Conservation (phyloP, 768 basidiomycete species). For the Suillus spraguei region DNA sequence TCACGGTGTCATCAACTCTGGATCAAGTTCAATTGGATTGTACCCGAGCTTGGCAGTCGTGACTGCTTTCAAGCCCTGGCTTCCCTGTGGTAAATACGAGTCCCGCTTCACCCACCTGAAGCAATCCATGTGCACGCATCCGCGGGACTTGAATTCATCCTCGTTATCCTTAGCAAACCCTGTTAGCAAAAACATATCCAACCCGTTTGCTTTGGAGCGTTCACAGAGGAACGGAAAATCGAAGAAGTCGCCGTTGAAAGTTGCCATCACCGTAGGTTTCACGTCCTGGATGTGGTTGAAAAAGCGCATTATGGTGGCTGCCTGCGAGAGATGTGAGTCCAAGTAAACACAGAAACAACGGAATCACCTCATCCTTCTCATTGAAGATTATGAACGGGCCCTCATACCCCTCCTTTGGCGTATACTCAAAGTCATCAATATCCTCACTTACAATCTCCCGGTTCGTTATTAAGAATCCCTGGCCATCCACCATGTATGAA, state of each 20-base stretch:
- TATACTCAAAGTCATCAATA: constrained; percentile 98
- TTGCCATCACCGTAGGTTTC: constrained; percentile 96
- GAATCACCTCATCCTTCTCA: constrained; percentile 82
- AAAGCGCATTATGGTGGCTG: constrained; percentile 80
- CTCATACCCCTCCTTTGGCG: constrained; percentile 96
- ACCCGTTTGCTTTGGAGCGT: constrained; percentile 81
- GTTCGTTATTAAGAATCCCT: constrained; percentile 97
- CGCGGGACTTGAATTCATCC: constrained; percentile 92
- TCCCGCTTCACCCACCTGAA: constrained; percentile 99
- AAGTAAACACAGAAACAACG: not conserved
- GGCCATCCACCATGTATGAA: constrained; percentile 98
- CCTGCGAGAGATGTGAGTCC: constrained; percentile 44
- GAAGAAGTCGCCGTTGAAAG: constrained; percentile 99
- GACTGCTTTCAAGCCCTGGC: constrained; percentile 97
- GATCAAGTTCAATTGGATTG: constrained; percentile 95
- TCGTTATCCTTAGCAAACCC: constrained; percentile 92
- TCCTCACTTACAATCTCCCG: constrained; percentile 97
- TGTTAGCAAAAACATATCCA: constrained; percentile 95
- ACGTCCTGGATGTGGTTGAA: constrained; percentile 93
- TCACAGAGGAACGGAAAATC: constrained; percentile 97
- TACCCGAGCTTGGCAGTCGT: constrained; percentile 96
- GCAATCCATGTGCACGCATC: constrained; percentile 97
- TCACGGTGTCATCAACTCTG: constrained; percentile 98
- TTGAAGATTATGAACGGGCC: constrained; percentile 97
- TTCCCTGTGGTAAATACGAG: constrained; percentile 97